phyloP scores from a whole-genome alignment of 805 yeast genomes.

The Pichia cabralensis region DNA sequence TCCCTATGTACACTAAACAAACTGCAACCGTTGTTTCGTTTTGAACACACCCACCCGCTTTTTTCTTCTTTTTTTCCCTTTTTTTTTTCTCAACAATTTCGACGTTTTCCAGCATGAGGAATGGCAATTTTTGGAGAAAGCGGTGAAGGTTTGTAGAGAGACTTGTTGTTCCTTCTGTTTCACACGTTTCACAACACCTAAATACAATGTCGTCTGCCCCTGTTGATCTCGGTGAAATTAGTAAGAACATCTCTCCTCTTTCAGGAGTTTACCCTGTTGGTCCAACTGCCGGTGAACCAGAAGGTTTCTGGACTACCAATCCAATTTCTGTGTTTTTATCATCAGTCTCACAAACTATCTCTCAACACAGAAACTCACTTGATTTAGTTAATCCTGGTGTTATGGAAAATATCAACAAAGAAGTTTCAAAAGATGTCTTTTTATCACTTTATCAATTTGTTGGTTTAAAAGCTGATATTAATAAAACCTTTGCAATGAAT shows the following conservation, averaged over 20 bases:
- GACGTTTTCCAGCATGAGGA: too few species aligned
- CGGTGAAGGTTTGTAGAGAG: too few species aligned
- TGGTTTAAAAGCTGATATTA: constrained; percentile 92
- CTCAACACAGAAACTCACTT: constrained; percentile 71
- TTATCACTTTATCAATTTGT: constrained; percentile 83
- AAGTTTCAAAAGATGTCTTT: constrained; percentile 89
- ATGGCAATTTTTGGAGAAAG: too few species aligned
- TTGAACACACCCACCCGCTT: too few species aligned
- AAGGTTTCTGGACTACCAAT: constrained; percentile 69
- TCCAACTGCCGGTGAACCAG: constrained; percentile 37
- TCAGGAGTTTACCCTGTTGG: constrained; percentile 43
- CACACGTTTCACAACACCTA: too few species aligned
- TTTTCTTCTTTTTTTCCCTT: too few species aligned
- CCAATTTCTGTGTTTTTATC: constrained; percentile 74
- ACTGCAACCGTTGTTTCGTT: too few species aligned
- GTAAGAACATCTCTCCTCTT: constrained; percentile 46
- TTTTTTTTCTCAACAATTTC: too few species aligned
- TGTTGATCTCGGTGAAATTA: constrained; percentile 45
- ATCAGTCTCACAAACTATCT: constrained; percentile 61
- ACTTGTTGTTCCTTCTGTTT: too few species aligned
- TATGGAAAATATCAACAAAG: constrained; percentile 85
- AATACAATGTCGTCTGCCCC: constrained; percentile 21
- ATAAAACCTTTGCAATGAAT: constrained; percentile 80
- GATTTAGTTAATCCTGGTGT: constrained; percentile 91
- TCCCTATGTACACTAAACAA: too few species aligned